Evolutionary conservation across 1,284 basidiomycete genomes (phyloP), one percentile per base, ranked within the genome.

Genomic region (Ganoderma sinense): DNA sequence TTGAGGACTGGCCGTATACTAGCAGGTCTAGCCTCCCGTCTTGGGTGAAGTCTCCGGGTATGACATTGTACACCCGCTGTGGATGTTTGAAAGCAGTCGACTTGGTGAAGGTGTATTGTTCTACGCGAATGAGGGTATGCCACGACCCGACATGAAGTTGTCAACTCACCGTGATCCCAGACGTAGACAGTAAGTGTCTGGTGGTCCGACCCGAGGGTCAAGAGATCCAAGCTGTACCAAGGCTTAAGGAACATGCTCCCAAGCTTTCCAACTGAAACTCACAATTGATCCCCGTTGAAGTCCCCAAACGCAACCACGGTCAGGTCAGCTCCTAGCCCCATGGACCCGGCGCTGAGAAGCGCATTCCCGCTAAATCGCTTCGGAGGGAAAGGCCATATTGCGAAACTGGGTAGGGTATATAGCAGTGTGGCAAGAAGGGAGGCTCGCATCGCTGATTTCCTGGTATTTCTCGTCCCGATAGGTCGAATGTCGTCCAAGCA

Each of bases 271-370:
- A 7, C 29, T 1, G 10, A 6, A 11, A 84, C 94, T 80, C 79
- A 97, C 95, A 94, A 94, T 79, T 98, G 96, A 80, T 99, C 97
- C 5, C 94, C 97, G 79, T 98, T 92, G 80, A 96, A 97, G 82
- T 99, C 97, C 39, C 96, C 97, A 77, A 97, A 94, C 1, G 97
- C 97, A 62, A 95, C 87, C 36, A 98, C 87, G 67, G 94, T 88
- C 29, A 89, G 90, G 51, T 89, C 86, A n/a, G 84, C 84, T 48
- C 87, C 86, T 23, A 99, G 82, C 0, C 97, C 97, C 75, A 98
- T 85, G 0, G 89, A 82, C 1, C 96, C 97, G 1, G 96, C 92
- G 73, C 90, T 85, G 70, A 98, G 85, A 60, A 99, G 86, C 0
- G 93, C 89, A 76, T 97, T 97, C 65, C 92, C 89, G n/a, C 88